Evolutionary conservation across 2,329 filamentous ascomycete species (phyloP).

Genomic region (Botrytis deweyae): DNA sequence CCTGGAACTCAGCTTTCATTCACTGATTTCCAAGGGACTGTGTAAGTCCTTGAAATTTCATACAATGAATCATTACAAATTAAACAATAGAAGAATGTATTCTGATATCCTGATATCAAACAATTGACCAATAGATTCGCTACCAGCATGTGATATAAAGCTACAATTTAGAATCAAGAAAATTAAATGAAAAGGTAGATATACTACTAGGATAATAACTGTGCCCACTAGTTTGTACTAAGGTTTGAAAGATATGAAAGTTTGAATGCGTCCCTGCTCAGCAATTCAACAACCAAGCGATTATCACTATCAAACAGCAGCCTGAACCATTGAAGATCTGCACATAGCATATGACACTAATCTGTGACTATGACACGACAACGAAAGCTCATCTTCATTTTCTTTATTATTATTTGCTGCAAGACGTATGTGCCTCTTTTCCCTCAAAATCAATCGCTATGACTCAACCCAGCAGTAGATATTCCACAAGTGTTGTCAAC

Average conservation of each 20-base stretch:
- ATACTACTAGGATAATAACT: not conserved
- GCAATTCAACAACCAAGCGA: not conserved
- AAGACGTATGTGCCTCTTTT: not conserved
- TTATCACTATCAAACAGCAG: not conserved
- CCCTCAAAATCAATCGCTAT: not conserved
- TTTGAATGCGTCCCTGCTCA: not conserved
- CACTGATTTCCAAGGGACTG: not conserved
- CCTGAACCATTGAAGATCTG: not conserved
- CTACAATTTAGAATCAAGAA: not conserved
- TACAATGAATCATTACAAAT: not conserved
- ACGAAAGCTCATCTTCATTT: not conserved
- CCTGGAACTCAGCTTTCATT: not conserved
- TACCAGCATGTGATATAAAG: not conserved
- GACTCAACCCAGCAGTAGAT: not conserved
- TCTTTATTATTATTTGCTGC: not conserved
- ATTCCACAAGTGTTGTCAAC: constrained; percentile 1
- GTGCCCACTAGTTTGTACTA: no score
- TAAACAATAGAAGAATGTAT: not conserved
- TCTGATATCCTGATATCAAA: not conserved
- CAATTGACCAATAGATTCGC: not conserved
- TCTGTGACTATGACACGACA: not conserved
- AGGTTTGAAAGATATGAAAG: not conserved
- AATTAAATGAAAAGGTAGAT: not conserved
- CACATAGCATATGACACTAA: not conserved
- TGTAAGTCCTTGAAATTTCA: not conserved